Base-by-base conservation (phyloP, 345 rosid genomes). In the Salix viminalis region DNA sequence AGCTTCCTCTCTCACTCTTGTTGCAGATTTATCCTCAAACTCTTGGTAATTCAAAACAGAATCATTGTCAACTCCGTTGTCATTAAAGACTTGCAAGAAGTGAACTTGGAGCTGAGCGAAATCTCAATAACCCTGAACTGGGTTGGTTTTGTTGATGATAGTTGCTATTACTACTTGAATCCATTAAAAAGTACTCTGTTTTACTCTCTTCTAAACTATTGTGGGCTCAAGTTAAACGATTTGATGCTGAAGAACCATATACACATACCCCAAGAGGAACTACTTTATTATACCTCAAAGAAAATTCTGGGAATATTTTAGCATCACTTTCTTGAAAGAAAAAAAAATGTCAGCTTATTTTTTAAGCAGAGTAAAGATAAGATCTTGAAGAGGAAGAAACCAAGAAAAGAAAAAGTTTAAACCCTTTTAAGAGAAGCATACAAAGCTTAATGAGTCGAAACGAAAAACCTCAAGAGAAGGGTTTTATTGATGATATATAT, bases 61-160 rank as follows among this genome's bases (percentile, higher is more conserved):
- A 74, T 28, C 84, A 77, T 84, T 89, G 28, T 62, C 36, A 52
- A 76, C 69, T 44, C 84, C 83, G 52, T 74, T 74, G 32, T 78
- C 86, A 23, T 48, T 46, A 64, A 84, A 88, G n/a, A 74, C 83
- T 82, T 19, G 83, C 75, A 58, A 90, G 81, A 54, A 90, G 84
- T 8, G 91, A 85, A 77, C 89, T 91, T 6, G 97, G 97, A 26
- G 97, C 96, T 5, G 97, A 91, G 60, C 97, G 89, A 77, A 95
- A 95, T 71, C 99, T 88, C 69, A 91, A 87, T 72, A 91, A 80
- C 75, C 97, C 97, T 60, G 90, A 83, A 74, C 77, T 85, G 79
- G 93, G 69, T 84, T 86, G 93, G 67, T 71, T 81, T 61, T 88
- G 90, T 44, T 72, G 78, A 13, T 77, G 76, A 70, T 76, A 86